Conservation (phyloP, 2,329 filamentous ascomycete genomes). For the Epichloe coenophiala region DNA sequence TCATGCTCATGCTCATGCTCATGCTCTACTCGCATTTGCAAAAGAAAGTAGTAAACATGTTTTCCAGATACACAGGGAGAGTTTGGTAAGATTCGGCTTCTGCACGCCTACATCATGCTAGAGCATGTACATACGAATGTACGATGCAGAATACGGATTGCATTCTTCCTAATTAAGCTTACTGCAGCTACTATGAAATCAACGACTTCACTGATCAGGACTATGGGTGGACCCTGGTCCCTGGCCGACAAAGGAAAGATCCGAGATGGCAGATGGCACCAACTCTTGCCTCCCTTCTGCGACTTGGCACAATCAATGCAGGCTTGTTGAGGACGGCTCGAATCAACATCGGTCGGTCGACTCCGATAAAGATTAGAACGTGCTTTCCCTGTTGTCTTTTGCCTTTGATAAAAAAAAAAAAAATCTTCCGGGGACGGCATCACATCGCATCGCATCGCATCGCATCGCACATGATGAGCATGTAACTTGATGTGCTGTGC, state of each 20-base stretch:
- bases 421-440: not conserved
- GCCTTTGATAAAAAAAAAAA: not conserved
- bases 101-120: too few species aligned
- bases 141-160: not conserved
- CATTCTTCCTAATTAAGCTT: not conserved
- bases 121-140: too few species aligned
- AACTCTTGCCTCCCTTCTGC: not conserved
- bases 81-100: too few species aligned
- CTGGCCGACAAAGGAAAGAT: not conserved
- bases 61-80: too few species aligned
- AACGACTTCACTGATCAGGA: too few species aligned
- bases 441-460: too few species aligned
- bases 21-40: not conserved
- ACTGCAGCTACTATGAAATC: too few species aligned
- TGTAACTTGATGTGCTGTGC: not conserved
- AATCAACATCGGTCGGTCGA: not conserved
- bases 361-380: not conserved
- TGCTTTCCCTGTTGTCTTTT: not conserved
- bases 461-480: too few species aligned
- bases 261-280: not conserved
- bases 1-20: not conserved
- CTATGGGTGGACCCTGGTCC: not conserved
- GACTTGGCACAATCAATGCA: not conserved
- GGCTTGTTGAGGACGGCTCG: too few species aligned
- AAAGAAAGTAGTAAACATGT: not conserved